phyloP scores from a whole-genome alignment of 164 flowering plant genomes.

The Berberis vulgaris region DNA sequence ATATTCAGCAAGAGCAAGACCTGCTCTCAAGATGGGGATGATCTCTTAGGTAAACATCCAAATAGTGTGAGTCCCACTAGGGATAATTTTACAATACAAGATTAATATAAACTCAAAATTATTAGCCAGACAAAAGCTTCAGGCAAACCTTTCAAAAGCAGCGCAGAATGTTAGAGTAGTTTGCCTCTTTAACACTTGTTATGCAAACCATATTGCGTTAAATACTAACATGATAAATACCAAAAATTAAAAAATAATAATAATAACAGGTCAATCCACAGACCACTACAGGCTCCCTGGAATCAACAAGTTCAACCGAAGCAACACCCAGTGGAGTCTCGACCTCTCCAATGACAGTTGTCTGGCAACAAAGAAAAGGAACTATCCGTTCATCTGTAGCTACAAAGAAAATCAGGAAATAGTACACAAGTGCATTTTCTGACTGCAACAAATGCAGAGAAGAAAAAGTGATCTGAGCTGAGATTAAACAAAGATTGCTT shows the following conservation, averaged over 20 bases:
- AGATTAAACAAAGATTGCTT: too few species aligned
- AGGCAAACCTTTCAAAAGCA: too few species aligned
- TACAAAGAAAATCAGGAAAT: not conserved
- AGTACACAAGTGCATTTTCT: not conserved
- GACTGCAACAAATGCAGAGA: not conserved
- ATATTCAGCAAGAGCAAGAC: constrained; percentile 89
- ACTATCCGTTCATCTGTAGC: not conserved
- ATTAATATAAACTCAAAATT: too few species aligned
- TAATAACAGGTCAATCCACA: constrained; percentile 1
- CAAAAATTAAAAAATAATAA: not conserved
- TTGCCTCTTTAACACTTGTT: too few species aligned
- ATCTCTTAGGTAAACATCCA: constrained; percentile 35
- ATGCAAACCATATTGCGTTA: too few species aligned
- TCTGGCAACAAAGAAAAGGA: not conserved
- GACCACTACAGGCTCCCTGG: constrained; percentile 88
- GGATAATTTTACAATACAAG: too few species aligned
- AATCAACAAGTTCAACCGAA: constrained; percentile 89
- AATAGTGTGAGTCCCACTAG: not conserved
- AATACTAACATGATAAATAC: not conserved
- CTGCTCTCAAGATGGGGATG: constrained; percentile 94
- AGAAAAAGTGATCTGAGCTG: not conserved
- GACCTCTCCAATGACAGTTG: constrained; percentile 64
- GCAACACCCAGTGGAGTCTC: constrained; percentile 89
- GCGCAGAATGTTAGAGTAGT: too few species aligned
- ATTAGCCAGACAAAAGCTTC: too few species aligned